These are phyloP conservation scores for Phytopythium boreale DNA, from an alignment of 352 stramenopile species.

Conservation along the genomic window DNA sequence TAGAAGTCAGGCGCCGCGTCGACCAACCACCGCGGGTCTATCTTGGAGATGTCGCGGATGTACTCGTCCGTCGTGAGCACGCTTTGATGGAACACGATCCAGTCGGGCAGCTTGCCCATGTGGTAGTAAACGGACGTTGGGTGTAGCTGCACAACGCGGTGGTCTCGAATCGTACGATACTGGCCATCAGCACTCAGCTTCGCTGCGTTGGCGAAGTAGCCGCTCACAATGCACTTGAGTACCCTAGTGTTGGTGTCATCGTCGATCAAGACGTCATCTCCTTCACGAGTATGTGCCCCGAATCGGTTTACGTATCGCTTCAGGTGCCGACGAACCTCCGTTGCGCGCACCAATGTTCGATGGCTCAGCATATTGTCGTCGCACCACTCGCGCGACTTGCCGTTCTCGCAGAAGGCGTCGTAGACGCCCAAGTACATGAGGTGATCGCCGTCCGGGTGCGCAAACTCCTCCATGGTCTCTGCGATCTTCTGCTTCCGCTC, in stretches of 20 bases:
- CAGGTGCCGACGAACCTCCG: conserved; percentile 65
- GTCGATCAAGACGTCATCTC: conserved; percentile 13
- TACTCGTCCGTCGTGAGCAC: conserved; percentile 98
- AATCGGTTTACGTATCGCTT: conserved; percentile 69
- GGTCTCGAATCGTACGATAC: conserved; percentile 67
- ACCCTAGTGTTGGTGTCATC: conserved; percentile 30
- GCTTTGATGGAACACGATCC: conserved; percentile 98
- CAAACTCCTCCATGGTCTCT: conserved; percentile 67
- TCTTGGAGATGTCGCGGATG: conserved; percentile 65
- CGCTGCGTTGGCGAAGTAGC: conserved; percentile 95
- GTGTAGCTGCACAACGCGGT: conserved; percentile 69
- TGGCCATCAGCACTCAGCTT: conserved; percentile 90
- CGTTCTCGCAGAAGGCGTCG: conserved; percentile 69
- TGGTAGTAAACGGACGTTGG: conserved; percentile 76
- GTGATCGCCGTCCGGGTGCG: conserved; percentile 64
- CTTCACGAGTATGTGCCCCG: conserved; percentile 9
- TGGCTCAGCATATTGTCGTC: conserved; percentile 66
- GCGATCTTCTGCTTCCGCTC: conserved; percentile 67
- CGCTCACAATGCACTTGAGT: conserved; percentile 59
- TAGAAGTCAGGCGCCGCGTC: conserved; percentile 72
- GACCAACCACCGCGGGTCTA: conserved; percentile 77
- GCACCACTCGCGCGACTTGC: conserved; percentile 64
- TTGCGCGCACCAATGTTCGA: conserved; percentile 51
- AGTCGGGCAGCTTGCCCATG: conserved; percentile 91
- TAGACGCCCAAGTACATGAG: conserved; percentile 69